These are phyloP conservation scores for Atkinsonella texensis DNA, from an alignment of 2,329 filamentous ascomycete genomes.

Conservation along the genomic window DNA sequence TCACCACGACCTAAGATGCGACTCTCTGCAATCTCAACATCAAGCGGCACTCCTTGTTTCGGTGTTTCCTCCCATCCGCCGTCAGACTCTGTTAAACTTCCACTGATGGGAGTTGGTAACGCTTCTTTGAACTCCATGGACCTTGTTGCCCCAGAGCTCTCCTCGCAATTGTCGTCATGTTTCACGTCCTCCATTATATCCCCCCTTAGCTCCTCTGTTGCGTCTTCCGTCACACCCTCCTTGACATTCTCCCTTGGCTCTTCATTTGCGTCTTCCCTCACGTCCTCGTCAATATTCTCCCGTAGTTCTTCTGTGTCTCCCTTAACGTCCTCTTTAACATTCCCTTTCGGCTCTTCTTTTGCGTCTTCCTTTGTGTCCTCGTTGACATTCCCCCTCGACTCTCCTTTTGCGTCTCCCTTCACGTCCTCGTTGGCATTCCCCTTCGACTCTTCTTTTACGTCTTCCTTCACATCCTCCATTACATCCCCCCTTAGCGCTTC, in stretches of 20 bases:
- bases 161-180: constrained; percentile 1
- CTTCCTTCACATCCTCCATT: no score
- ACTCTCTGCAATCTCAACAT: constrained; percentile 24
- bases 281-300: constrained; percentile 12
- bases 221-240: not conserved
- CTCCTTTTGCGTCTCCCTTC: constrained; percentile 1
- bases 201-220: constrained; percentile 4
- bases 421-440: no score
- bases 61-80: constrained; percentile 13
- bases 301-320: no score
- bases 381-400: no score
- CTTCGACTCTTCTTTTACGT: no score
- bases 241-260: not conserved
- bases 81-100: constrained; percentile 12
- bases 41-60: constrained; percentile 12
- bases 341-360: no score
- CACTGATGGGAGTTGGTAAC: constrained; percentile 8
- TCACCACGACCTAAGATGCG: constrained; percentile 24
- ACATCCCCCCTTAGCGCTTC: not conserved
- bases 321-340: no score
- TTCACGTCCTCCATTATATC: constrained; percentile 4
- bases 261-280: constrained; percentile 17
- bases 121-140: constrained; percentile 6
- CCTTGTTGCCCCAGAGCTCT: not conserved
- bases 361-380: no score